Conservation (phyloP, 768 basidiomycete genomes). For the Amanita exitialis region DNA sequence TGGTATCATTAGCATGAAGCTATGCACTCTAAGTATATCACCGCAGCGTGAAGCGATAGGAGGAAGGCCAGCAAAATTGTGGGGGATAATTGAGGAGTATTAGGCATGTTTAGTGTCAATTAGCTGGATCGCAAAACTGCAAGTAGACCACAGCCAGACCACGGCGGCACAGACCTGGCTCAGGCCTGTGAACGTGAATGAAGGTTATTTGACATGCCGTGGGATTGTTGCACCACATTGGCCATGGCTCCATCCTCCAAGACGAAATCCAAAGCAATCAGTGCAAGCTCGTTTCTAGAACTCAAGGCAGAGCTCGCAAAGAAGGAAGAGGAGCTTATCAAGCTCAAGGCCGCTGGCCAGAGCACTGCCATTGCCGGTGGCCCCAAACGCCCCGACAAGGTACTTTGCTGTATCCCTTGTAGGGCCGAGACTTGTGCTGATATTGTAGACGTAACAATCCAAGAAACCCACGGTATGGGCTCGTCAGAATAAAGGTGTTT, state of each 20-base stretch:
- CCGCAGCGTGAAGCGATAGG: too few species aligned
- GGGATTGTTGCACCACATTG: background rate
- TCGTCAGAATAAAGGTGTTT: constrained; percentile 67
- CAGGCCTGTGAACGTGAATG: too few species aligned
- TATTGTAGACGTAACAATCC: background rate
- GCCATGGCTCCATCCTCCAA: constrained; percentile 43
- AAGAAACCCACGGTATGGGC: constrained; percentile 77
- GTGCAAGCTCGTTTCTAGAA: constrained; percentile 71
- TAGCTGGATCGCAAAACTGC: too few species aligned
- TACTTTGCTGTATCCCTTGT: constrained; percentile 15
- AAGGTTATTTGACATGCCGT: background rate
- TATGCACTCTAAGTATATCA: too few species aligned
- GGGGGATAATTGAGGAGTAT: too few species aligned
- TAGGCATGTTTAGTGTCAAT: too few species aligned
- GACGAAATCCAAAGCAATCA: constrained; percentile 60
- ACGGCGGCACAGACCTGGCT: too few species aligned
- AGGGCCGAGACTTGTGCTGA: background rate
- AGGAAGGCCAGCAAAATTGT: too few species aligned
- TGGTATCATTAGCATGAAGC: too few species aligned
- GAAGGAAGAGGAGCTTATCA: constrained; percentile 47
- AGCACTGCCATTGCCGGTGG: constrained; percentile 47
- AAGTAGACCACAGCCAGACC: background rate
- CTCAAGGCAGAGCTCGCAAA: constrained; percentile 67
- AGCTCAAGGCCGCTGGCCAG: constrained; percentile 49
- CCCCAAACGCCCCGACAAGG: constrained; percentile 64